Conservation (phyloP, 148 eudicot species). For the Rhododendron henanense region DNA sequence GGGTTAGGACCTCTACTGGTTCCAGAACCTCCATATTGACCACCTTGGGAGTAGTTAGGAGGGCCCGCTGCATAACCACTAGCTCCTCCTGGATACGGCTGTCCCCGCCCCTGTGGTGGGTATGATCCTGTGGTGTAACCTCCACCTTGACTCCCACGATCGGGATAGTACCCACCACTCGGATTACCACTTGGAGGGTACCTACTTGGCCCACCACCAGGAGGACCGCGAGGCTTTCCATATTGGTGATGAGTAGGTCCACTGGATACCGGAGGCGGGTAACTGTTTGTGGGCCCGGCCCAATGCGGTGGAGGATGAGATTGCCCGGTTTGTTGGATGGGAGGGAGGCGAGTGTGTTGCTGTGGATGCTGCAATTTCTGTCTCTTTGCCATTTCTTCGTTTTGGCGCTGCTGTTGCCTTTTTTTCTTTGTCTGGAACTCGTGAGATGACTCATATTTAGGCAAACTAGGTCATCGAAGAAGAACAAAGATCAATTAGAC, state of each 20-base stretch:
- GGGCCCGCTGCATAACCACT: conserved; percentile 44
- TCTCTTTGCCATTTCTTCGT: conserved; percentile 64
- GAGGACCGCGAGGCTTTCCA: conserved; percentile 51
- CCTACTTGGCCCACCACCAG: conserved; percentile 49
- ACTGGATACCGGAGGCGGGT: conserved; percentile 36
- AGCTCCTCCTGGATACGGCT: conserved; percentile 32
- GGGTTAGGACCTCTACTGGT: conserved; percentile 38
- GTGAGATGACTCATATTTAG: conserved; percentile 77
- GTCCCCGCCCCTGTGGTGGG: conserved; percentile 52
- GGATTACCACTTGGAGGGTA: conserved; percentile 52
- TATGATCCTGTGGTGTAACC: conserved; percentile 46
- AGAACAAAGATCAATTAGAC: background rate
- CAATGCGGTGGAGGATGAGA: conserved; percentile 40
- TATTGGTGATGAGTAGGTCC: conserved; percentile 49
- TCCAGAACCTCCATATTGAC: conserved; percentile 38
- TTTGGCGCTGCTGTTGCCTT: conserved; percentile 67
- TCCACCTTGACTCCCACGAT: conserved; percentile 45
- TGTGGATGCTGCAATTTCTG: conserved; percentile 62
- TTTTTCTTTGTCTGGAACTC: conserved; percentile 77
- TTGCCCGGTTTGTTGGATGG: conserved; percentile 56
- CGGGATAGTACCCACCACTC: conserved; percentile 49
- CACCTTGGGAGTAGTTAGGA: conserved; percentile 46
- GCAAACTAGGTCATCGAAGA: conserved; percentile 39
- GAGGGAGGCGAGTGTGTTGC: conserved; percentile 63
- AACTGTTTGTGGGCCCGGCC: conserved; percentile 35